These are phyloP conservation scores for Lojkania enalia DNA, from an alignment of 2,329 filamentous ascomycete genomes.

Conservation along the genomic window DNA sequence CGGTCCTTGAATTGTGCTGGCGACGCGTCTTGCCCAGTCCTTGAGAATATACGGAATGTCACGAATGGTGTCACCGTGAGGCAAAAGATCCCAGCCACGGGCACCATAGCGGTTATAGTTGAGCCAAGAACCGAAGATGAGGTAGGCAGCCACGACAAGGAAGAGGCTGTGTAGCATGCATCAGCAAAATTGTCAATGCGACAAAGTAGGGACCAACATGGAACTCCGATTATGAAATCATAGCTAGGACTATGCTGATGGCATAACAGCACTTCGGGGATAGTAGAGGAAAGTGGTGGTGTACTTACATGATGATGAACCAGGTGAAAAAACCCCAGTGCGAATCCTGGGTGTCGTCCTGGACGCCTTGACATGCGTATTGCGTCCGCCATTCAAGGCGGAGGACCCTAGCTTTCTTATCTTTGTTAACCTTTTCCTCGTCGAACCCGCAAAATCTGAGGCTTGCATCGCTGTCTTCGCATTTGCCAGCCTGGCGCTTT, in stretches of 20 bases:
- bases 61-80: slow-evolving; percentile 88
- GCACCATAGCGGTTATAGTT: slow-evolving; percentile 98
- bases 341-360: slow-evolving; percentile 51
- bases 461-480: slow-evolving; percentile 50
- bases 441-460: slow-evolving; percentile 51
- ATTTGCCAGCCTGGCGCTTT: slow-evolving; percentile 35
- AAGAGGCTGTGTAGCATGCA: slow-evolving; percentile 65
- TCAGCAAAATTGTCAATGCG: slow-evolving; percentile 17
- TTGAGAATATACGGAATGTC: slow-evolving; percentile 91
- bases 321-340: slow-evolving; percentile 98
- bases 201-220: background rate
- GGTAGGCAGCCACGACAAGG: slow-evolving; percentile 80
- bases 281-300: background rate
- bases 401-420: slow-evolving; percentile 62
- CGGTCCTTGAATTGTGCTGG: slow-evolving; percentile 81
- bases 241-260: no score
- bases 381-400: slow-evolving; percentile 85
- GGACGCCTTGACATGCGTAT: slow-evolving; percentile 67
- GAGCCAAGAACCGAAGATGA: slow-evolving; percentile 98
- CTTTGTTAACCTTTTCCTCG: slow-evolving; percentile 54
- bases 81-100: slow-evolving; percentile 90
- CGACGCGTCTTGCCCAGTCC: slow-evolving; percentile 79
- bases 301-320: slow-evolving; percentile 84
- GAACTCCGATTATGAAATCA: no score
- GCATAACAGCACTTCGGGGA: background rate